Conservation (phyloP, 106 monocot genomes). For the Narthecium ossifragum region DNA sequence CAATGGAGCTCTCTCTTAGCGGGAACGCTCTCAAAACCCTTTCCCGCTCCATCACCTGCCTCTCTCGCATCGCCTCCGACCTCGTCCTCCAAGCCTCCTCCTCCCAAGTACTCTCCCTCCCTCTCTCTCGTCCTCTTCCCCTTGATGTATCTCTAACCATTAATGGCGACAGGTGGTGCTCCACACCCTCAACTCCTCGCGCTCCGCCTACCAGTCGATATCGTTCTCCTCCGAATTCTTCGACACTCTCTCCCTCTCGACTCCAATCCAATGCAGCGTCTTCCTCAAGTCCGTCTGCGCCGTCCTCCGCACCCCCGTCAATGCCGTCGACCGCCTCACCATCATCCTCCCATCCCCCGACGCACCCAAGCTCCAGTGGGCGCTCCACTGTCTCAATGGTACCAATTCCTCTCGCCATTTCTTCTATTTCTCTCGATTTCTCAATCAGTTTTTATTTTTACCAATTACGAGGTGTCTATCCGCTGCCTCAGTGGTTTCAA, state of each 20-base stretch:
- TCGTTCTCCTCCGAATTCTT: conserved; percentile 67
- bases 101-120: conserved; percentile 35
- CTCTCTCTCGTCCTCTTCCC: conserved; percentile 12
- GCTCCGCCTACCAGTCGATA: conserved; percentile 83
- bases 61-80: conserved; percentile 87
- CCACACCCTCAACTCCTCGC: conserved; percentile 84
- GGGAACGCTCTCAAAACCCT: conserved; percentile 75
- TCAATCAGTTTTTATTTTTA: too few relatives aligned
- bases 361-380: conserved; percentile 69
- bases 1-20: conserved; percentile 76
- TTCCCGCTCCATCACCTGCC: conserved; percentile 70
- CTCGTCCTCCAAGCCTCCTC: conserved; percentile 64
- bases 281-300: conserved; percentile 78
- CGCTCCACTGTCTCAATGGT: conserved; percentile 73
- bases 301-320: conserved; percentile 61
- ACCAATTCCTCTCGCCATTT: neutral
- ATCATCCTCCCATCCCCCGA: conserved; percentile 46
- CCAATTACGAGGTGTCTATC: too few relatives aligned
- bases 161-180: conserved; percentile 37
- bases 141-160: neutral
- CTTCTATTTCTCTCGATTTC: neutral
- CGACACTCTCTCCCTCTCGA: conserved; percentile 40
- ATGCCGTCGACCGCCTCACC: conserved; percentile 46
- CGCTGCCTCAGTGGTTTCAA: too few relatives aligned
- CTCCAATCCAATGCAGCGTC: conserved; percentile 63